Base-by-base conservation (phyloP, 2,329 filamentous ascomycete genomes). In the Fusarium gaditjirri region DNA sequence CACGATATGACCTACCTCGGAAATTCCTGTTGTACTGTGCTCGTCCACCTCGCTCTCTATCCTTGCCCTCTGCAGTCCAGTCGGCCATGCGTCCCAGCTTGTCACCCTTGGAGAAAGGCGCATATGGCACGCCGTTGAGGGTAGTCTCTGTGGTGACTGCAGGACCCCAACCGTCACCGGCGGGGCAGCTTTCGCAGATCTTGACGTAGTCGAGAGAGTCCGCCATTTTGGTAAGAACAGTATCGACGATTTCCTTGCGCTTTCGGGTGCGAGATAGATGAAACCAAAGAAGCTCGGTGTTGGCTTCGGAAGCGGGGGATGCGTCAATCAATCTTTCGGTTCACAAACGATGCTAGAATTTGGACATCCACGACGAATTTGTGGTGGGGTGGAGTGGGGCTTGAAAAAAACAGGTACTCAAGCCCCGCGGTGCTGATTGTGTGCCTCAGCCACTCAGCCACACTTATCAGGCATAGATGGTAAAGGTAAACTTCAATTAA, bases 51-150 rank as follows among this genome's bases (percentile, higher is more conserved):
- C 90, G 87, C 76, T 91, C 89, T 79, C 94, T 87, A 68, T 96
- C 94, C 85, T 98, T 98, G 82, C 93, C 91, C 81, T 98, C 96
- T 52, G 91, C 81, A 23, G 95, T 97, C 96, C 96, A 99, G 87
- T 99, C 96, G 69, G 96, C 96, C 95, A 99, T 98, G 82, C 96
- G 95, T 80, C 96, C 96, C 68, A 99, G 88, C 89, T 98, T 98
- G 87, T 99, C 96, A 81, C 94, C 94, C 85, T 99, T 99, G 76
- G 95, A 98, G 87, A 96, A 99, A 69, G 96, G 96, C 77, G 96
- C 96, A 83, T 98, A 99, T 42, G 96, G 96, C 54, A 98, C 94
- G 81, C 96, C 96, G 81, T 97, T 92, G 78, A 98, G 89, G 70
- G 93, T 97, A 73, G 94, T 97, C 82, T 97, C 94, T 78, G 86